A percentile compares a stretch with the other conserved stretches of the same genome.
Evolutionary conservation across 169 alveolate species (phyloP).

Genomic region (Plasmodium sp.): DNA sequence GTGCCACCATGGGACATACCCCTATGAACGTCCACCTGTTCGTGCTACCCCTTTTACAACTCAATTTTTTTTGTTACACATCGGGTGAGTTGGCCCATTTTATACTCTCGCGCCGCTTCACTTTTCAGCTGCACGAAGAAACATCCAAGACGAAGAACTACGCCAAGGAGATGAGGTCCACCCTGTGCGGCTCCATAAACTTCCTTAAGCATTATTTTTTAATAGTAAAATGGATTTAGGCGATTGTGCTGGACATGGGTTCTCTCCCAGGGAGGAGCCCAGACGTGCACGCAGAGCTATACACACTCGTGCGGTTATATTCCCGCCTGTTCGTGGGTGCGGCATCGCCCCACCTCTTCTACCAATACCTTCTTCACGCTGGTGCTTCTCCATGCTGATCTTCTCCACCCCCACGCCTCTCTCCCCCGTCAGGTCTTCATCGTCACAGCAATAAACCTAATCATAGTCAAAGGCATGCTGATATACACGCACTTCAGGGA

Average conservation of each 20-base stretch:
- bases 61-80: not conserved
- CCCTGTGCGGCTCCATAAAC: slow-evolving; percentile 14
- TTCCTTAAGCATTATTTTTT: slow-evolving; percentile 36
- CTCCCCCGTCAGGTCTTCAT: slow-evolving; percentile 15
- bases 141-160: not conserved
- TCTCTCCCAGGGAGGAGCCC: not conserved
- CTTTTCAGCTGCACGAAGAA: not conserved
- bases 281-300: not conserved
- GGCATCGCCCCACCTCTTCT: not conserved
- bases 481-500: slow-evolving; percentile 48
- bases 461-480: slow-evolving; percentile 22
- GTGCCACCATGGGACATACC: not conserved
- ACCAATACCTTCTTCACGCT: not conserved
- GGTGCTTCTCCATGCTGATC: no score
- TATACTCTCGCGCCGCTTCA: not conserved
- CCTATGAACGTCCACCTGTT: slow-evolving; percentile 1
- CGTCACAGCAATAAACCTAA: slow-evolving; percentile 5
- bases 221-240: slow-evolving; percentile 12
- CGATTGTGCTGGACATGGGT: not conserved
- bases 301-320: not conserved
- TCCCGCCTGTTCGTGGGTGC: not conserved
- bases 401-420: not conserved
- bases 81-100: not conserved
- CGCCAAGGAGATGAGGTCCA: not conserved
- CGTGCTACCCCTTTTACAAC: not conserved